Conservation (phyloP, 768 basidiomycete species). For the Kwoniella heveanensis region DNA sequence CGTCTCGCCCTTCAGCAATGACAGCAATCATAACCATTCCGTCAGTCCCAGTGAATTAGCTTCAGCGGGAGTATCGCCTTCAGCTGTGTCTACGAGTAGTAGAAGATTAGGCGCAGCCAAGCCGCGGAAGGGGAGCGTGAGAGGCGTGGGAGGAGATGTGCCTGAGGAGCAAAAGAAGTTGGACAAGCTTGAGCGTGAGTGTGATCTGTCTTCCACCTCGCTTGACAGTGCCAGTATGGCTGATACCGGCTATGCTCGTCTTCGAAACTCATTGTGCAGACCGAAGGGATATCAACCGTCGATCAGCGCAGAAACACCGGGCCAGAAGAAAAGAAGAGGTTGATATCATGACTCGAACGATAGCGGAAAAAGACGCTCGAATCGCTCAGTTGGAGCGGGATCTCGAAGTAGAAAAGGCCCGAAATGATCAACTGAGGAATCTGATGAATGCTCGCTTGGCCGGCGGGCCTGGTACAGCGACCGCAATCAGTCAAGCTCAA, state of each 20-base stretch:
- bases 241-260: neutral
- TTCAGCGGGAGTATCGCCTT: neutral
- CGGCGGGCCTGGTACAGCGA: neutral
- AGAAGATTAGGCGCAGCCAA: neutral
- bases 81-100: neutral
- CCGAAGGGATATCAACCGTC: constrained; percentile 31
- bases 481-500: no score
- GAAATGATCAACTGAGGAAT: constrained; percentile 22
- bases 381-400: constrained; percentile 20
- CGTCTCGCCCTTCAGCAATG: constrained; percentile 9
- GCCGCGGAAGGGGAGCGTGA: constrained; percentile 5
- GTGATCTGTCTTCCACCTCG: neutral
- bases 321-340: constrained; percentile 24
- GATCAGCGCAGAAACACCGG: constrained; percentile 37
- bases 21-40: neutral
- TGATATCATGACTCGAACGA: constrained; percentile 9
- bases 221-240: no score
- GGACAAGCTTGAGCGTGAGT: constrained; percentile 28
- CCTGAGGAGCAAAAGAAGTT: constrained; percentile 9
- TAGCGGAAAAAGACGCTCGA: constrained; percentile 17
- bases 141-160: constrained; percentile 2
- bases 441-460: constrained; percentile 19
- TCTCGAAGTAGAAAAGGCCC: constrained; percentile 22
- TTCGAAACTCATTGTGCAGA: constrained; percentile 8
- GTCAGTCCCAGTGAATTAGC: neutral